These are phyloP conservation scores for Chalciporus piperatus DNA, from an alignment of 768 basidiomycete genomes.

Conservation along the genomic window DNA sequence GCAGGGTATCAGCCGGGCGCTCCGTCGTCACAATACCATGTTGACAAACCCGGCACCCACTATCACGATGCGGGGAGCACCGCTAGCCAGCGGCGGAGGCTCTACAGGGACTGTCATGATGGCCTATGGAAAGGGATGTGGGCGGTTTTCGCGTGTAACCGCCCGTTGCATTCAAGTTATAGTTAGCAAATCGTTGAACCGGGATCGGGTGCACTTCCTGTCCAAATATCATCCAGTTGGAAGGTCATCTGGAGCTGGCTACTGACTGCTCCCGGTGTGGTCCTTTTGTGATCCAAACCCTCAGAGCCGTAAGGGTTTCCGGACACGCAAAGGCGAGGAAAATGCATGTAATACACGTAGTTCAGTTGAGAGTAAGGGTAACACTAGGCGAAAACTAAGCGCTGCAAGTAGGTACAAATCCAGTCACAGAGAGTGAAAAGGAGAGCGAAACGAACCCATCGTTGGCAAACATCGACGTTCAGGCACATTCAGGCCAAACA, in stretches of 20 bases:
- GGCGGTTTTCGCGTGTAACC: neutral
- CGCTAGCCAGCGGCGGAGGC: neutral
- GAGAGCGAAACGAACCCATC: slow-evolving; percentile 4
- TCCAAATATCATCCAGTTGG: no score
- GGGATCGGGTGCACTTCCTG: no score
- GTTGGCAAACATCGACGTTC: slow-evolving; percentile 2
- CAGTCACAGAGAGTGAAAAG: neutral
- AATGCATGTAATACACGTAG: neutral
- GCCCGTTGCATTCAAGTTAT: neutral
- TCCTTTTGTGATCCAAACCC: neutral
- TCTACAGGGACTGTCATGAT: neutral
- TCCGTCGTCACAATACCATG: neutral
- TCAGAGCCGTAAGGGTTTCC: neutral
- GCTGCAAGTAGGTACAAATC: slow-evolving; percentile 15
- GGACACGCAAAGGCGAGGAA: slow-evolving; percentile 17
- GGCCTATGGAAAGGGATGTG: neutral
- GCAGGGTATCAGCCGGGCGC: neutral
- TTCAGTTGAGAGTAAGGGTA: slow-evolving; percentile 10
- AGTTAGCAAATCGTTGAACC: neutral
- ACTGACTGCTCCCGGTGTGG: no score
- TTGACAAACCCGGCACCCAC: neutral
- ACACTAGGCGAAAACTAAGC: slow-evolving; percentile 16
- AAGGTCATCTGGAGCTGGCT: no score
- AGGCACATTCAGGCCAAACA: neutral
- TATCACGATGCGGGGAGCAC: neutral